Percentiles rank a stretch among this genome's conserved stretches.
Conservation (phyloP, 176 grass and related monocot species). For the Musa acuminata region DNA sequence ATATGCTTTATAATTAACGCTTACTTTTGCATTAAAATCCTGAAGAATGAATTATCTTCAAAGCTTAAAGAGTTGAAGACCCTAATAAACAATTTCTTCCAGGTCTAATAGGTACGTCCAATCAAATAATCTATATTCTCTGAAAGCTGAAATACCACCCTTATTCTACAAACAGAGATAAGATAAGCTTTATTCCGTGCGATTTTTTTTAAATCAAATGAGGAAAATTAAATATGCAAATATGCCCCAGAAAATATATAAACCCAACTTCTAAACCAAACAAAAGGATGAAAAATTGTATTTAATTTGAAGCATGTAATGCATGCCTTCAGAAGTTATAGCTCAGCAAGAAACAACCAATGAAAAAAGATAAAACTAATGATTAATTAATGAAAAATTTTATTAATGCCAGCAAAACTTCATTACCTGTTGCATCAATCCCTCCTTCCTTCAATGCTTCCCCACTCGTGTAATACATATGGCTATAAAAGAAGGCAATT, state of each 20-base stretch:
- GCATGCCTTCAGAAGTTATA: neutral
- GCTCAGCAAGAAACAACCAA: no score
- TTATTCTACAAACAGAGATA: neutral
- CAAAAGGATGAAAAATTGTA: no score
- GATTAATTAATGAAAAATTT: neutral
- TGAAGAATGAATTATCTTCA: no score
- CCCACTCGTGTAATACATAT: constrained; percentile 92
- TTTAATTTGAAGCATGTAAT: neutral
- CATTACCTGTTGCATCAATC: constrained; percentile 87
- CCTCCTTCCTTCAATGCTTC: constrained; percentile 99
- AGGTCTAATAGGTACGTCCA: neutral
- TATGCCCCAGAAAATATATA: neutral
- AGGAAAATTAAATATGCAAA: neutral
- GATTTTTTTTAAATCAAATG: neutral
- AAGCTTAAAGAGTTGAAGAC: no score
- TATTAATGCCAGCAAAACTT: neutral
- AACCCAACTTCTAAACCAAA: no score
- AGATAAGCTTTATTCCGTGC: neutral
- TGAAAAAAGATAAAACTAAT: neutral
- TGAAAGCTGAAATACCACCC: neutral
- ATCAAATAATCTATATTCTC: neutral
- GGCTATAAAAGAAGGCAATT: constrained; percentile 40
- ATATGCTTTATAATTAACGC: no score
- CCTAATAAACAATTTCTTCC: no score
- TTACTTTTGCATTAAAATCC: no score